These are phyloP conservation scores for Suillus discolor DNA, from an alignment of 768 basidiomycete genomes.

Conservation along the genomic window DNA sequence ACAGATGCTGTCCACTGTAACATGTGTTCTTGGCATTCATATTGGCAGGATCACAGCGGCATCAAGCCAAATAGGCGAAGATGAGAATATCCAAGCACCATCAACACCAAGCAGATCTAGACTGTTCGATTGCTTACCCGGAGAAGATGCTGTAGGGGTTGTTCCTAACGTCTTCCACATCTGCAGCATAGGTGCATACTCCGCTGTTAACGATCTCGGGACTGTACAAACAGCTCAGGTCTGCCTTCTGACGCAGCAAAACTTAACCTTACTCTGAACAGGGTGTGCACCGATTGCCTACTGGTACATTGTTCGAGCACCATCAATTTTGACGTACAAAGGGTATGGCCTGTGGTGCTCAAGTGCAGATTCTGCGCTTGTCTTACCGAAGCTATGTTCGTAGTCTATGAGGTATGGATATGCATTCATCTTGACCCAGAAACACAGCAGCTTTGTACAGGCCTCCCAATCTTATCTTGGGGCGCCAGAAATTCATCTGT, in stretches of 20 bases:
- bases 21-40: too few relatives aligned
- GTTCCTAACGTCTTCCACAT: conserved; percentile 59
- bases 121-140: conserved; percentile 44
- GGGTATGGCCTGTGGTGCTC: conserved; percentile 44
- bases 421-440: conserved; percentile 76
- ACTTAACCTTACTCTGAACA: conserved; percentile 61
- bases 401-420: conserved; percentile 71
- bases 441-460: conserved; percentile 67
- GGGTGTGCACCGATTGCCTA: conserved; percentile 74
- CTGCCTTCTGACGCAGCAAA: not conserved
- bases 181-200: conserved; percentile 41
- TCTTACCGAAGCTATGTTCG: conserved; percentile 47
- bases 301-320: conserved; percentile 72
- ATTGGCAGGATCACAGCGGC: conserved; percentile 72
- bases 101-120: conserved; percentile 6
- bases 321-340: conserved; percentile 55
- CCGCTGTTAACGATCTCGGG: conserved; percentile 51
- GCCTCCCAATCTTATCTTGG: conserved; percentile 54
- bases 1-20: too few relatives aligned
- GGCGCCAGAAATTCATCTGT: conserved; percentile 51
- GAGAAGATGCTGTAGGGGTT: conserved; percentile 64
- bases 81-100: conserved; percentile 57
- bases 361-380: conserved; percentile 43
- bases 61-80: conserved; percentile 80
- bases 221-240: conserved; percentile 41